Evolutionary conservation across 1,139 yeast species (phyloP), one percentile per base, ranked within the genome.

Genomic region (Saccharomyces hybrid): DNA sequence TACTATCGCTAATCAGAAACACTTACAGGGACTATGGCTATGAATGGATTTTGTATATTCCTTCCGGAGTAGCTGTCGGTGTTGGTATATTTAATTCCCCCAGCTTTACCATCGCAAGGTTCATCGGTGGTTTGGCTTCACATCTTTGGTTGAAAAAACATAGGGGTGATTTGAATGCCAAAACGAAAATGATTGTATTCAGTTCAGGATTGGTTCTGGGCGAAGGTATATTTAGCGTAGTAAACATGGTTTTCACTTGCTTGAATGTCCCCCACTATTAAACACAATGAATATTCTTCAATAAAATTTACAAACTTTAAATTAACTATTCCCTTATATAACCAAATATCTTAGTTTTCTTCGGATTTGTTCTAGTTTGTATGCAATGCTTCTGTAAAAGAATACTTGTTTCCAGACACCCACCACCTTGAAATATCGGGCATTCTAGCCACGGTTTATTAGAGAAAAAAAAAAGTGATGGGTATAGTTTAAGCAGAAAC

Each of bases 51-150:
- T 52, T 60, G 25, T 64, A 57, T 54, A 59, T 70, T 20, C 99
- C 99, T 0, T 85, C 89, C 47, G 99, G 99, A 8, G 96, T 93
- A 16, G 97, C 99, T 0, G 97, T 90, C 11, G 99, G 99, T 1
- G 86, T 93, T 57, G 99, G 99, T 23, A 88, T 93, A 58, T 93
- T 93, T 69, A 93, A 93, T 68, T 80, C 95, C 0, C 98, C 98
- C 2, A 86, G 90, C 51, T 93, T 93, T 71, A 93, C 99, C 0
- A 75, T 93, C 47, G 98, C 98, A 0, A 77, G 99, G 63, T 91
- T 93, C 65, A 61, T 89, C 28, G 99, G 99, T 13, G 99, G 99
- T 1, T 65, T 86, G n/a, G 70, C 84, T 46, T 81, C 93, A 1
- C 81, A 78, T 61, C 63, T 75, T 60, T 86, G 91, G 88, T 61